Conservation (phyloP, 257 asterid species). For the Cinchona pubescens region DNA sequence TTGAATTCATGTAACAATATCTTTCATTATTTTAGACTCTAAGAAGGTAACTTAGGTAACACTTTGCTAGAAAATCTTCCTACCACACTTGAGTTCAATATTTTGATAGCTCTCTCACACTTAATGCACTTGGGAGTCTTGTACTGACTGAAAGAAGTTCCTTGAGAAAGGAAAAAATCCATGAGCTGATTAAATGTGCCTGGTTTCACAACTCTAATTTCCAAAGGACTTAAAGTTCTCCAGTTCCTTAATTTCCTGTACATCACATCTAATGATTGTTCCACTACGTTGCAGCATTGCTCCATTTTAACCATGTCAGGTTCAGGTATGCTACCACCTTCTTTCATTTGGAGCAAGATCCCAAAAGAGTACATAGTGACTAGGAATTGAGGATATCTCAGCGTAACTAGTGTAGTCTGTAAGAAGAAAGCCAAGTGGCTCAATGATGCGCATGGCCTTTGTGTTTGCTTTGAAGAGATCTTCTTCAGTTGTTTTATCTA, state of each 20-base stretch:
- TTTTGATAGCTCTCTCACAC: not conserved
- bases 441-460: slow-evolving; percentile 1
- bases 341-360: slow-evolving; percentile 10
- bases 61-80: slow-evolving; percentile 1
- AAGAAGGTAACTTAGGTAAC: no score
- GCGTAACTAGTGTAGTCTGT: slow-evolving; percentile 11
- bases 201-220: slow-evolving; percentile 10
- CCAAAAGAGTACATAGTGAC: slow-evolving; percentile 12
- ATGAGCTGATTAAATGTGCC: not conserved
- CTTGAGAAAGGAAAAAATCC: slow-evolving; percentile 2
- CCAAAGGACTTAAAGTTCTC: slow-evolving; percentile 2
- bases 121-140: slow-evolving; percentile 6
- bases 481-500: slow-evolving; percentile 11
- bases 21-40: no score
- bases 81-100: slow-evolving; percentile 1
- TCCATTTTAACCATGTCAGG: slow-evolving; percentile 7
- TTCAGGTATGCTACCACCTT: no score
- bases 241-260: not conserved
- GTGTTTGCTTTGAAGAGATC: slow-evolving; percentile 10
- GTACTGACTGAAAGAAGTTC: slow-evolving; percentile 1
- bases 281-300: not conserved
- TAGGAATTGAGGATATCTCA: not conserved
- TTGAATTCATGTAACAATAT: no score
- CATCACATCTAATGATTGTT: not conserved
- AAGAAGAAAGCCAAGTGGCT: slow-evolving; percentile 14